A percentile compares a stretch with the other conserved stretches of the same genome.
These are phyloP conservation scores for Sambucus nigra DNA, from an alignment of 129 eudicot species.

Conservation along the genomic window DNA sequence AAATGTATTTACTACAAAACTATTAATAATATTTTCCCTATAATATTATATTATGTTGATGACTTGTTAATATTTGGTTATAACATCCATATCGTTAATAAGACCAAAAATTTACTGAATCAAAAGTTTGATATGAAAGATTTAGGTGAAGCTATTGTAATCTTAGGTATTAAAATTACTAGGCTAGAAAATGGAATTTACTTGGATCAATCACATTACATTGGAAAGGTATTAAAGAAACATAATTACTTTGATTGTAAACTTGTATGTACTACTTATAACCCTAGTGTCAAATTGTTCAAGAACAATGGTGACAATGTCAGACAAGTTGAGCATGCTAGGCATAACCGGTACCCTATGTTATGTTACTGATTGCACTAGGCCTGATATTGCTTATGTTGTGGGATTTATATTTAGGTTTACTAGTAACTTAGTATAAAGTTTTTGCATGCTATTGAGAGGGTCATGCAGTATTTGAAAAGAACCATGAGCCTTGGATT, in stretches of 20 bases:
- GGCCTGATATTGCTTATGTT: too few relatives aligned
- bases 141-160: neutral
- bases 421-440: too few relatives aligned
- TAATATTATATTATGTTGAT: neutral
- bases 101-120: neutral
- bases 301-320: too few relatives aligned
- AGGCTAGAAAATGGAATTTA: neutral
- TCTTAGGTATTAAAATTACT: neutral
- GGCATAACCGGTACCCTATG: too few relatives aligned
- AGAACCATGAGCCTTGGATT: neutral
- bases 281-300: too few relatives aligned
- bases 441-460: too few relatives aligned
- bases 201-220: too few relatives aligned
- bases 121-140: constrained; percentile 1
- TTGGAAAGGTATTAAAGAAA: neutral
- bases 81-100: neutral
- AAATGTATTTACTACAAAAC: neutral
- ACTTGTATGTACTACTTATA: neutral
- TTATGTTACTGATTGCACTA: too few relatives aligned
- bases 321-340: too few relatives aligned
- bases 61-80: neutral
- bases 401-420: too few relatives aligned
- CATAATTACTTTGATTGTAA: neutral
- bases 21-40: neutral
- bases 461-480: too few relatives aligned